A percentile compares a stretch with the other conserved stretches of the same genome.
Conservation (phyloP, 441 rosid genomes). For the Codiaeum variegatum region DNA sequence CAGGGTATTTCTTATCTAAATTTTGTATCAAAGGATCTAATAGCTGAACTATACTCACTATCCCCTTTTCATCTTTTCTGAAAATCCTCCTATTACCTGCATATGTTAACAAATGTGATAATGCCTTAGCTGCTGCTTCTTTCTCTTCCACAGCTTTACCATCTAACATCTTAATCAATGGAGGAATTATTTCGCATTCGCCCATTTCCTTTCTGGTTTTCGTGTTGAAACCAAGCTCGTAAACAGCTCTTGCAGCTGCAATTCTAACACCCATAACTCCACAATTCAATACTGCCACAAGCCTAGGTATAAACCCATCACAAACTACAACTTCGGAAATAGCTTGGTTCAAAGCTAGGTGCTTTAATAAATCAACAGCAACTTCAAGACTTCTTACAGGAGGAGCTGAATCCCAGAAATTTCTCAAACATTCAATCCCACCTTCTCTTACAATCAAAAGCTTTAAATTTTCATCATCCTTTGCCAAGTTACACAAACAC, state of each 20-base stretch:
- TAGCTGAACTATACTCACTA: constrained; percentile 51
- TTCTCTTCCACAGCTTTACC: constrained; percentile 79
- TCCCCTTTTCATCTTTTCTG: constrained; percentile 54
- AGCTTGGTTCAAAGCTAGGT: constrained; percentile 16
- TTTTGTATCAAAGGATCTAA: constrained; percentile 58
- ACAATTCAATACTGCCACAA: constrained; percentile 36
- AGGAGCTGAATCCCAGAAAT: constrained; percentile 68
- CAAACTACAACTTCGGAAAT: constrained; percentile 20
- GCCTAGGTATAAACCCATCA: constrained; percentile 48
- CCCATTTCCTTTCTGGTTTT: constrained; percentile 66
- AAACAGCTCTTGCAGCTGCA: constrained; percentile 64
- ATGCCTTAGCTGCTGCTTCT: constrained; percentile 78
- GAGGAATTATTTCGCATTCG: constrained; percentile 49
- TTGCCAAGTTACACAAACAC: constrained; percentile 67
- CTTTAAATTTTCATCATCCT: constrained; percentile 53
- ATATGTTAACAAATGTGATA: constrained; percentile 47
- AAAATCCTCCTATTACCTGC: constrained; percentile 49
- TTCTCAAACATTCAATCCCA: constrained; percentile 61
- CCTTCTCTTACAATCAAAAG: constrained; percentile 59
- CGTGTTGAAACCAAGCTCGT: constrained; percentile 45
- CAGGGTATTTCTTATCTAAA: constrained; percentile 56
- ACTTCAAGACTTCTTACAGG: constrained; percentile 53
- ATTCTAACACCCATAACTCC: constrained; percentile 65
- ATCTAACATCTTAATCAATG: constrained; percentile 70
- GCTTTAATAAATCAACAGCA: constrained; percentile 46